These are phyloP conservation scores for Monilinia fructicola DNA, from an alignment of 2,329 filamentous ascomycete genomes.

Conservation along the genomic window DNA sequence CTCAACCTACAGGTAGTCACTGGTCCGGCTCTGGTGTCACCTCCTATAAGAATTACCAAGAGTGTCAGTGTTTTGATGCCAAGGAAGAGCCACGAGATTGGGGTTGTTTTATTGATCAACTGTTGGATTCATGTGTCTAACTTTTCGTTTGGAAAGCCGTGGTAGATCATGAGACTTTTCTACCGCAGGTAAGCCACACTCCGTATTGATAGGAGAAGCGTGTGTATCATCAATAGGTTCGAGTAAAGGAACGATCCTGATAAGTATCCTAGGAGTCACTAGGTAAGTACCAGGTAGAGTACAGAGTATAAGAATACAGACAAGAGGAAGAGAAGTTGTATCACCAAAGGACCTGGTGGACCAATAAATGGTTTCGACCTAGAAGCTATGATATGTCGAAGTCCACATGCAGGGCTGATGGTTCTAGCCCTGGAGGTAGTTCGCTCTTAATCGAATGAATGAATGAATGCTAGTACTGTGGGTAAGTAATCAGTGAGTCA, in stretches of 20 bases:
- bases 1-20: constrained; percentile 1
- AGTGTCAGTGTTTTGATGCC: constrained; percentile 18
- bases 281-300: no score
- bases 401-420: neutral
- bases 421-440: no score
- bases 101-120: neutral
- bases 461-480: no score
- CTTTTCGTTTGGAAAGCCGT: constrained; percentile 12
- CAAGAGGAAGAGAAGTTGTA: neutral
- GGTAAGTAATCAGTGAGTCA: neutral
- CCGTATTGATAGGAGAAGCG: neutral
- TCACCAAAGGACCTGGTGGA: neutral
- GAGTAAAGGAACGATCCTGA: neutral
- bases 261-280: no score
- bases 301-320: no score
- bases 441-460: constrained; percentile 5
- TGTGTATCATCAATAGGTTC: neutral
- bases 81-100: constrained; percentile 4
- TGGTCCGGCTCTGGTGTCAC: neutral
- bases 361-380: neutral
- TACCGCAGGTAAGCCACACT: neutral
- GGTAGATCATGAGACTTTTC: neutral
- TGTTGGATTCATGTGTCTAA: neutral
- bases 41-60: constrained; percentile 6
- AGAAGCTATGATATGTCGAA: neutral